Base-by-base conservation (phyloP, 768 basidiomycete genomes). In the Tylopilus sp. region DNA sequence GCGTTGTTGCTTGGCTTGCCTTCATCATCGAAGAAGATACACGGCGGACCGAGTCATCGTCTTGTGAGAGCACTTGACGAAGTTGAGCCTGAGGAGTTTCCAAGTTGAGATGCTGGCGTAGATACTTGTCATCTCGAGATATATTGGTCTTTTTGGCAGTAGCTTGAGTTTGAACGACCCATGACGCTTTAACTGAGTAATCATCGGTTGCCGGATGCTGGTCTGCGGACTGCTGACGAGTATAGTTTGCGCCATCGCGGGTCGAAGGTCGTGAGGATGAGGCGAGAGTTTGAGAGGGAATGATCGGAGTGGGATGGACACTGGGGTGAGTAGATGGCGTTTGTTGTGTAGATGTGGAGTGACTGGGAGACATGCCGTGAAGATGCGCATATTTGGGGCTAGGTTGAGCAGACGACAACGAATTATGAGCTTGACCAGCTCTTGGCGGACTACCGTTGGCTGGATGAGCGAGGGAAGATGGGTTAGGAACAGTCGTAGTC, bases 1-100 rank as follows among this genome's bases (percentile, higher is more conserved):
- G 65, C 12, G 57, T 65, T 12, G 51, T 44, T 0, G 54, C 58
- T 47, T 58, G 64, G 41, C 55, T 64, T 6, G 57, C 57, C 43
- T 57, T 69, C 62, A 67, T 66, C 55, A 65, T 63, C 30, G 60
- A 61, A 17, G 59, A 67, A 18, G 58, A 49, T 28, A 55, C 38
- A 40, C 62, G 66, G 45, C 57, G 67, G n/a, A 57, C 57, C 6
- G 53, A 33, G 18, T 59, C 58, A 3, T 54, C 46, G 9, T 69
- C 67, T 44, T 69, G 59, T 23, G 69, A 70, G 33, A 69, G 69
- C 30, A 69, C 58, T 47, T 70, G 57, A 12, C 69, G 68, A 44
- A 69, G 57, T 26, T 69, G 65, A 13, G 50, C 44, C 39, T 67
- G 67, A 0, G 60, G 52, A 5, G 57, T 60, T 20, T 69, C 67